phyloP scores from a whole-genome alignment of 2,329 filamentous ascomycete species.

The Fusarium nodosum region DNA sequence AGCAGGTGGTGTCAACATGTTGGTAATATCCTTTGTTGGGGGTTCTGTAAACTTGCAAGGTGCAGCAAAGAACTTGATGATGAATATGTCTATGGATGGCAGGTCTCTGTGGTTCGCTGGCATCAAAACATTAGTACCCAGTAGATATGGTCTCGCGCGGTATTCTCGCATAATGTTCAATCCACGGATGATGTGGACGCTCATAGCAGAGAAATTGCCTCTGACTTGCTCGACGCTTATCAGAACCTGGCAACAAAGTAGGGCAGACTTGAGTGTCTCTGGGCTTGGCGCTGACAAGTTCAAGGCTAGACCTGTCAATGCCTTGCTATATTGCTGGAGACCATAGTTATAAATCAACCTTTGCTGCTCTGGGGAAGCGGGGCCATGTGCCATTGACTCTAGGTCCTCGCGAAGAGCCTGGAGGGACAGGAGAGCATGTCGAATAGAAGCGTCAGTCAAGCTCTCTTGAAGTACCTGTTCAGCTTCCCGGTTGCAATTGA shows the following conservation, averaged over 20 bases:
- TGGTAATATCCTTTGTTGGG: conserved; percentile 33
- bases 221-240: conserved; percentile 63
- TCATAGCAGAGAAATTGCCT: conserved; percentile 58
- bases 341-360: conserved; percentile 54
- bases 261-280: conserved; percentile 54
- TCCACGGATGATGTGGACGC: conserved; percentile 59
- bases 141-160: conserved; percentile 55
- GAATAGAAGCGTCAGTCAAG: conserved; percentile 54
- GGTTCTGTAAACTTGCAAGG: conserved; percentile 58
- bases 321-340: conserved; percentile 59
- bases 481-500: conserved; percentile 58
- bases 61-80: conserved; percentile 59
- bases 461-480: conserved; percentile 57
- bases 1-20: conserved; percentile 36
- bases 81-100: conserved; percentile 58
- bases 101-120: conserved; percentile 53
- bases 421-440: conserved; percentile 58
- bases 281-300: conserved; percentile 54
- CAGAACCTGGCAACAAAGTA: conserved; percentile 62
- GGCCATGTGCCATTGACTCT: conserved; percentile 51
- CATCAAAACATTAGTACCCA: conserved; percentile 46
- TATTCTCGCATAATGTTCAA: conserved; percentile 61
- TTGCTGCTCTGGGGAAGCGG: conserved; percentile 48
- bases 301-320: conserved; percentile 57
- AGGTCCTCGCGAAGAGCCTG: conserved; percentile 57